phyloP scores from a whole-genome alignment of 2,329 filamentous ascomycete genomes.

The Sarocladium oryzae region DNA sequence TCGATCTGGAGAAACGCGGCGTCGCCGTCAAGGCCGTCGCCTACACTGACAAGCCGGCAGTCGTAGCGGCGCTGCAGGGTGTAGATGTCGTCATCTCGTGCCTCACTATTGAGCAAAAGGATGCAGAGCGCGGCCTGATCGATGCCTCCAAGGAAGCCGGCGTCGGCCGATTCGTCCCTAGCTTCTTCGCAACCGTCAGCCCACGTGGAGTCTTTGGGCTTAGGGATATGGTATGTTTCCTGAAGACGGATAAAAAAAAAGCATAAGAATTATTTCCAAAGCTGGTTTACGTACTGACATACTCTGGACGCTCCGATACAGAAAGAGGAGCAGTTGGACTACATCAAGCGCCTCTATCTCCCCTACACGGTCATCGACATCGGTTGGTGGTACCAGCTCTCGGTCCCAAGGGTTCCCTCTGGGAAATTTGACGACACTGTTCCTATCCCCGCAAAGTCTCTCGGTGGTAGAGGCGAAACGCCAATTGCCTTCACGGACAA shows the following conservation, averaged over 20 bases:
- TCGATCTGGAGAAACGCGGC: neutral
- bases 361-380: conserved; percentile 52
- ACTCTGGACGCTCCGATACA: conserved; percentile 3
- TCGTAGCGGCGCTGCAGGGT: neutral
- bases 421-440: conserved; percentile 29
- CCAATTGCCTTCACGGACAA: conserved; percentile 39
- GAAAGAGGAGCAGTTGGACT: conserved; percentile 45
- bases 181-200: conserved; percentile 39
- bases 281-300: neutral
- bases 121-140: conserved; percentile 38
- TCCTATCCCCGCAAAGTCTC: conserved; percentile 25
- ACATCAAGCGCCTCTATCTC: conserved; percentile 39
- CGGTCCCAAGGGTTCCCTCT: conserved; percentile 21
- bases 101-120: conserved; percentile 21
- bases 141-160: conserved; percentile 42
- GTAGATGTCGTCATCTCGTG: conserved; percentile 35
- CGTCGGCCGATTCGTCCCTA: conserved; percentile 46
- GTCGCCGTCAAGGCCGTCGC: neutral
- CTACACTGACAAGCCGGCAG: neutral
- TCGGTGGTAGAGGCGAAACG: conserved; percentile 39
- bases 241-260: too few relatives aligned
- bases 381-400: conserved; percentile 51
- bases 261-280: neutral
- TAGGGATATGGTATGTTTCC: conserved; percentile 12
- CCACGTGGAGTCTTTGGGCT: conserved; percentile 29